Evolutionary conservation across 1,284 basidiomycete genomes (phyloP).

Genomic region (Cronartium quercuum): DNA sequence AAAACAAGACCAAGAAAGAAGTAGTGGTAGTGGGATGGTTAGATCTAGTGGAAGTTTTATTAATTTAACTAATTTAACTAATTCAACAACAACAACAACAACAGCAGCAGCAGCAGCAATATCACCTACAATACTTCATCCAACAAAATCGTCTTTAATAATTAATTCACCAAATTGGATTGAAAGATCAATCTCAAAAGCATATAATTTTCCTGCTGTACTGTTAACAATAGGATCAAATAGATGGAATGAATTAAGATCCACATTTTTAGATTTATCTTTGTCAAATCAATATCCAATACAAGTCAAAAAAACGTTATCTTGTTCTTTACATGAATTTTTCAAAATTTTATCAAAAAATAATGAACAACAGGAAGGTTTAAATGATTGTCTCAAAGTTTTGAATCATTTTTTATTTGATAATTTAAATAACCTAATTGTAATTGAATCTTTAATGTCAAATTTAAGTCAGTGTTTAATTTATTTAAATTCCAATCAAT

Average conservation of each 20-base stretch:
- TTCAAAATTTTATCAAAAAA: constrained; percentile 17
- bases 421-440: too few species aligned
- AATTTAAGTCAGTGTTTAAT: too few species aligned
- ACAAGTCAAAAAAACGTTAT: constrained; percentile 12
- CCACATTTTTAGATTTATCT: constrained; percentile 8
- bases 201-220: constrained; percentile 32
- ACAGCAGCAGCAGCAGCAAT: background rate
- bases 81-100: background rate
- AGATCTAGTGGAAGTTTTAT: background rate
- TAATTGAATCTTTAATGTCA: too few species aligned
- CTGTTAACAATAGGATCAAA: constrained; percentile 14
- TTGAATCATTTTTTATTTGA: constrained; percentile 27
- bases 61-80: background rate
- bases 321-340: constrained; percentile 26
- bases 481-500: too few species aligned
- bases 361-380: background rate
- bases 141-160: too few species aligned
- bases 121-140: background rate
- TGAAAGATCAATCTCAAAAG: constrained; percentile 25
- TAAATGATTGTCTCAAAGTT: constrained; percentile 11
- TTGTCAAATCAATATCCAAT: constrained; percentile 7
- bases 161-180: too few species aligned
- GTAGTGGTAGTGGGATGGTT: background rate
- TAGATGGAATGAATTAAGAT: constrained; percentile 23
- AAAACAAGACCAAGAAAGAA: background rate